These are phyloP conservation scores for Eremothecium gossypii DNA, from an alignment of 1,139 yeast genomes.

Conservation along the genomic window DNA sequence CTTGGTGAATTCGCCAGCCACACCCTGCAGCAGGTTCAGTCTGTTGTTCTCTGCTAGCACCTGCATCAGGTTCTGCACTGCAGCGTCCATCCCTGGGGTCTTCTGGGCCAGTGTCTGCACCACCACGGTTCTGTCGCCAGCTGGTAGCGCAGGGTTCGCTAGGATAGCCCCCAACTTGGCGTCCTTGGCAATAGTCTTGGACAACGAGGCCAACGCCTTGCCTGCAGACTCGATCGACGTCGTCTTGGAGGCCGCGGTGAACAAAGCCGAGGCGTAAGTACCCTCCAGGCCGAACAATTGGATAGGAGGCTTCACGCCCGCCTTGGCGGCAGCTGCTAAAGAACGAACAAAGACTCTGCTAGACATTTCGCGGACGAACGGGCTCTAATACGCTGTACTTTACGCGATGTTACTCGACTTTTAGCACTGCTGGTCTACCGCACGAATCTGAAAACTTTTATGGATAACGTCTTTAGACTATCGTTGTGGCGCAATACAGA, in stretches of 20 bases:
- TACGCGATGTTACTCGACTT: too few species aligned
- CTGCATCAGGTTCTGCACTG: slow-evolving; percentile 69
- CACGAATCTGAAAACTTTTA: too few species aligned
- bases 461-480: too few species aligned
- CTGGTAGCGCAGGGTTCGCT: slow-evolving; percentile 75
- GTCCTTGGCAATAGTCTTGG: slow-evolving; percentile 52
- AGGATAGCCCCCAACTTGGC: slow-evolving; percentile 53
- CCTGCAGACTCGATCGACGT: slow-evolving; percentile 67
- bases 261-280: slow-evolving; percentile 92
- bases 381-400: too few species aligned
- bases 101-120: slow-evolving; percentile 50
- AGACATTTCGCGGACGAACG: slow-evolving; percentile 34
- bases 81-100: slow-evolving; percentile 50
- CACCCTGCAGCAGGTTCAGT: slow-evolving; percentile 55
- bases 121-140: slow-evolving; percentile 63
- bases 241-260: slow-evolving; percentile 82
- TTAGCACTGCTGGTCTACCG: too few species aligned
- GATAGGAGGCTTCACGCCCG: slow-evolving; percentile 65
- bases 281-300: slow-evolving; percentile 95
- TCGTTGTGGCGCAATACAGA: too few species aligned
- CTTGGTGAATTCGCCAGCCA: slow-evolving; percentile 63
- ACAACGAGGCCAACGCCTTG: slow-evolving; percentile 54
- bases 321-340: slow-evolving; percentile 49
- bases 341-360: slow-evolving; percentile 64
- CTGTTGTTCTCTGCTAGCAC: slow-evolving; percentile 96